A percentile compares a stretch with the other conserved stretches of the same genome.
Evolutionary conservation across 2,329 filamentous ascomycete genomes (phyloP).

Genomic region (Nothopassalora personata): DNA sequence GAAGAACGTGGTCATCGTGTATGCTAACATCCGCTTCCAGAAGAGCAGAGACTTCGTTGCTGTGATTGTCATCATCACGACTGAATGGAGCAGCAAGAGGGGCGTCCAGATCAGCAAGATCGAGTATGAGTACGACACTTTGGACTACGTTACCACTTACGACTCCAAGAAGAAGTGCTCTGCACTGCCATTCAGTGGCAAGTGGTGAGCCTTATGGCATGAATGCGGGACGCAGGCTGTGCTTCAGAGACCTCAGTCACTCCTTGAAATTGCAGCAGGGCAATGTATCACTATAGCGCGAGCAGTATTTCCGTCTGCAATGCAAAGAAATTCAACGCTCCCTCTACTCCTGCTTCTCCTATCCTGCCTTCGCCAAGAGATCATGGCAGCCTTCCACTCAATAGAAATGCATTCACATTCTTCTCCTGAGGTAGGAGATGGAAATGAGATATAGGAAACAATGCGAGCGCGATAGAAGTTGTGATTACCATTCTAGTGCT

Average conservation of each 20-base stretch:
- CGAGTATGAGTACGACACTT: not conserved
- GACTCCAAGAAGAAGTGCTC: not conserved
- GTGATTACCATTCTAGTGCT: too few relatives aligned
- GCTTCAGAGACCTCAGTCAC: not conserved
- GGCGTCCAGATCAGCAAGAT: not conserved
- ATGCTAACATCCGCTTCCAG: not conserved
- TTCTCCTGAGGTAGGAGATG: too few relatives aligned
- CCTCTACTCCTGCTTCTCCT: too few relatives aligned
- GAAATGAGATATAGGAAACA: too few relatives aligned
- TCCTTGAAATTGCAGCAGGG: not conserved
- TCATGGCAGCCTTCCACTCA: too few relatives aligned
- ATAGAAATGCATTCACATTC: too few relatives aligned
- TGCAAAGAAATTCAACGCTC: not conserved
- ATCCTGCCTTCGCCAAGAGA: too few relatives aligned
- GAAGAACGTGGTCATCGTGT: not conserved
- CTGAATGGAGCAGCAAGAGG: not conserved
- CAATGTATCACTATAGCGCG: not conserved
- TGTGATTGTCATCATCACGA: not conserved
- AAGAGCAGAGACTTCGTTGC: not conserved
- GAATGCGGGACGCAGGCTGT: not conserved
- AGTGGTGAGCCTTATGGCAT: not conserved
- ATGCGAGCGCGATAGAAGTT: too few relatives aligned
- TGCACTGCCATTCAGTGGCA: not conserved
- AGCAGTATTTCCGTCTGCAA: not conserved
- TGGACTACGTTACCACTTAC: not conserved